A percentile compares a stretch with the other conserved stretches of the same genome.
Evolutionary conservation across 2,329 filamentous ascomycete species (phyloP).

Genomic region (Alternaria ventricosa): DNA sequence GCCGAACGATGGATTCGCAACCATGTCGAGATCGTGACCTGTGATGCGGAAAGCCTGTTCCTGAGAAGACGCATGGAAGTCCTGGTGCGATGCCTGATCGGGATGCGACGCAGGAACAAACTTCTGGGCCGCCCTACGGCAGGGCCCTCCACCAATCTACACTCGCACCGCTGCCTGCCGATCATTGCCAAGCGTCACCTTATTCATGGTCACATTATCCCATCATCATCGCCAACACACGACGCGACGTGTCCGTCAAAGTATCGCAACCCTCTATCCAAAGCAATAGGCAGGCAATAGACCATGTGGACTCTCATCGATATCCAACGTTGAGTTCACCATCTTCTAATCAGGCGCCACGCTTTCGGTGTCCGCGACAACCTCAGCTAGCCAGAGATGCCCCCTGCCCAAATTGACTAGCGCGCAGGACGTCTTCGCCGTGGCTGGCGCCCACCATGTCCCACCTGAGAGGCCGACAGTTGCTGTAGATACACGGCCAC

Average conservation of each 20-base stretch:
- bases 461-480: conserved; percentile 7
- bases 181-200: conserved; percentile 17
- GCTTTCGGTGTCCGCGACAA: not conserved
- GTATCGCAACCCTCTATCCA: not conserved
- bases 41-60: conserved; percentile 6
- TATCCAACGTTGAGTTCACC: not conserved
- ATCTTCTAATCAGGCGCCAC: not conserved
- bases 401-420: conserved; percentile 14
- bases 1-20: conserved; percentile 16
- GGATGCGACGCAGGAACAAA: conserved; percentile 16
- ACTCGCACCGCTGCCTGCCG: conserved; percentile 13
- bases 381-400: conserved; percentile 22
- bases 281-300: not conserved
- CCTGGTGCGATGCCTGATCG: conserved; percentile 14
- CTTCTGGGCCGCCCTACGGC: conserved; percentile 12
- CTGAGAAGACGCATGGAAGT: conserved; percentile 16
- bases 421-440: conserved; percentile 8
- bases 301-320: not conserved
- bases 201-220: conserved; percentile 9
- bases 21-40: conserved; percentile 16
- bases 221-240: not conserved
- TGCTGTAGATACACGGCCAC: conserved; percentile 8
- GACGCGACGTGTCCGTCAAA: not conserved
- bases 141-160: conserved; percentile 15
- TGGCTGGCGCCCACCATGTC: conserved; percentile 6